Evolutionary conservation across 192 early-diverging fungal species (phyloP).

Genomic region (Glomus cerebriforme): DNA sequence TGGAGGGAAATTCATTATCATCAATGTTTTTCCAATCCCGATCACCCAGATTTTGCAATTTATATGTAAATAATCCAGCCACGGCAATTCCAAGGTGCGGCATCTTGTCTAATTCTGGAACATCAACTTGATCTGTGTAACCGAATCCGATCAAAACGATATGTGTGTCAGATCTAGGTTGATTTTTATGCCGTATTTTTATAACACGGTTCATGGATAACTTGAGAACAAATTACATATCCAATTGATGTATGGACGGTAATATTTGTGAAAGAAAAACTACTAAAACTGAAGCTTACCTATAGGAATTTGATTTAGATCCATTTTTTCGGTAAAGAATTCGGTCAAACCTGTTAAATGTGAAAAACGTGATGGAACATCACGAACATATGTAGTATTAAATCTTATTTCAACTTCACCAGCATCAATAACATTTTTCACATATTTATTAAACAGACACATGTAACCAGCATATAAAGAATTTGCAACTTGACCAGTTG

Average conservation of each 20-base stretch:
- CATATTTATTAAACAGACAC: slow-evolving; percentile 20
- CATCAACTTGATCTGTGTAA: slow-evolving; percentile 33
- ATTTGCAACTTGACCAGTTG: slow-evolving; percentile 43
- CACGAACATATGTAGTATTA: slow-evolving; percentile 39
- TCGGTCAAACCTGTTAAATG: slow-evolving; percentile 41
- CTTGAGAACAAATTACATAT: background rate
- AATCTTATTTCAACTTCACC: slow-evolving; percentile 42
- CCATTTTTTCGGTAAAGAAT: slow-evolving; percentile 29
- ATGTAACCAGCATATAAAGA: slow-evolving; percentile 33
- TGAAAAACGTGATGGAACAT: slow-evolving; percentile 42
- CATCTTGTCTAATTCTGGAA: slow-evolving; percentile 34
- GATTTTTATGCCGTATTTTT: background rate
- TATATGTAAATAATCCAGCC: slow-evolving; percentile 52
- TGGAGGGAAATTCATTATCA: slow-evolving; percentile 14
- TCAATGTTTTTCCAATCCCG: slow-evolving; percentile 52
- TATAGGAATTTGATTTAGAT: background rate
- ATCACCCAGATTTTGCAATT: slow-evolving; percentile 55
- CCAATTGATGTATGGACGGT: background rate
- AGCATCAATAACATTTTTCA: slow-evolving; percentile 38
- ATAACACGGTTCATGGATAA: background rate
- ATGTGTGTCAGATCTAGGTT: slow-evolving; percentile 28
- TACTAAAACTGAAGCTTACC: slow-evolving; percentile 2
- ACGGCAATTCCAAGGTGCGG: slow-evolving; percentile 21
- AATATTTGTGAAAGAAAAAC: background rate
- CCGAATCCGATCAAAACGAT: slow-evolving; percentile 29